Conservation (phyloP, 257 asterid species). For the Plantago major region DNA sequence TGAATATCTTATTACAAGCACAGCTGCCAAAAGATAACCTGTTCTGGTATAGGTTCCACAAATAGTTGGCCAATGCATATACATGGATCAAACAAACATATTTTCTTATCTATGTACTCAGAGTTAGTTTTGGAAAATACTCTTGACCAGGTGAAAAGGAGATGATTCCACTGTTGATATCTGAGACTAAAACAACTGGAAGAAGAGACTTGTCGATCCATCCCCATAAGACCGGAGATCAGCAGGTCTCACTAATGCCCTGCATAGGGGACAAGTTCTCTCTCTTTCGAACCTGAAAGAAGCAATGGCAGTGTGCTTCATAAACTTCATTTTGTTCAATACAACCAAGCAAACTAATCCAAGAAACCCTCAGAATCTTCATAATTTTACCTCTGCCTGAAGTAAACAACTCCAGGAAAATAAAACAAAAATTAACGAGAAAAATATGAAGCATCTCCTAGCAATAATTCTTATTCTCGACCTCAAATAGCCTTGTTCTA, state of each 20-base stretch:
- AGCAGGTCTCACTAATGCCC: constrained; percentile 47
- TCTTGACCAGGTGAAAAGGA: not conserved
- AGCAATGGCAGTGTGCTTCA: not conserved
- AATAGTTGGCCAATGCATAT: constrained; percentile 1
- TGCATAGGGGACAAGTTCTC: constrained; percentile 53
- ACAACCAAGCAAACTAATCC: not conserved
- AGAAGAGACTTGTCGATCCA: constrained; percentile 47
- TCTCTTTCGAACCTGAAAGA: constrained; percentile 46
- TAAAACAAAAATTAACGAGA: too few relatives aligned
- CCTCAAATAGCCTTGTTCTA: too few relatives aligned
- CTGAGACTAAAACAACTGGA: constrained; percentile 36
- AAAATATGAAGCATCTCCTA: too few relatives aligned
- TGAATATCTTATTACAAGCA: constrained; percentile 8
- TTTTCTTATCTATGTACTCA: constrained; percentile 3
- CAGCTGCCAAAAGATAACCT: not conserved
- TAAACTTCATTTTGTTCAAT: too few relatives aligned
- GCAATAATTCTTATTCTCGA: too few relatives aligned
- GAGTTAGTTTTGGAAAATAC: constrained; percentile 2
- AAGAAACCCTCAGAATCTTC: not conserved
- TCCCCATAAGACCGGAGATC: constrained; percentile 49
- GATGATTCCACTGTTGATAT: not conserved
- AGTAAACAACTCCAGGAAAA: too few relatives aligned
- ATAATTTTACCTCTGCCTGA: too few relatives aligned
- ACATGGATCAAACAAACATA: not conserved
- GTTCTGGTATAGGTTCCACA: not conserved